Base-by-base conservation (phyloP, 2,329 filamentous ascomycete species). In the Colletotrichum cereale region DNA sequence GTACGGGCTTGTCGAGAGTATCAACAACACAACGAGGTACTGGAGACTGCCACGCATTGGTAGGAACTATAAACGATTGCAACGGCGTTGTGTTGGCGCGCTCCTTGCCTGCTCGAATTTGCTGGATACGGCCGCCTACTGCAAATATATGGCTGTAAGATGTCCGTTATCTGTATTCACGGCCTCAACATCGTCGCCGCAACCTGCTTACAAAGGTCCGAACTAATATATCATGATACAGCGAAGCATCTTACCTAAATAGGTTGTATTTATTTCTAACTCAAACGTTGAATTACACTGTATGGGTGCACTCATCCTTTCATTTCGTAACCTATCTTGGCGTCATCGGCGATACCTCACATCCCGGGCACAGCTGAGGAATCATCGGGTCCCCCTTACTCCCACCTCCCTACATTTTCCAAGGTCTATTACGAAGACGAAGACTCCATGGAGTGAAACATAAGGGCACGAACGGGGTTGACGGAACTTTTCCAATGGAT, bases 131-230 rank as follows among this genome's bases (percentile, higher is more conserved):
- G 53, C 36, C 75, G 53, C 36, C 75, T 75, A 0, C 24, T 80
- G 0, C 77, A 79, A 52, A 79, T 80, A 75, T 70, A 74, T 0
- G 71, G 62, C 5, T 66, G 75, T 0, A 71, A 72, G 29, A 79
- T 79, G 58, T 71, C 52, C 1, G 64, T 71, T 11, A 47, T 52
- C n/a, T 50, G 21, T 29, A 67, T 63, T 18, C 68, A 67, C 10
- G 57, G 58, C 3, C 50, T 71, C 26, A 64, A 64, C 11, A 40
- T 56, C 0, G 62, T 66, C 14, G 47, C 62, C 14, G 55, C 67
- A 6, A 66, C 67, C 10, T 66, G 56, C 40, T 24, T 66, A 14
- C 55, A 56, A 36, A 62, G 62, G 55, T 62, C 67, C 0, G 56
- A 50, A 21, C 29, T 70, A 7, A 66, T 62, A 5, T 62, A 66